phyloP scores from a whole-genome alignment of 106 monocot species.

The Vanilla planifolia region DNA sequence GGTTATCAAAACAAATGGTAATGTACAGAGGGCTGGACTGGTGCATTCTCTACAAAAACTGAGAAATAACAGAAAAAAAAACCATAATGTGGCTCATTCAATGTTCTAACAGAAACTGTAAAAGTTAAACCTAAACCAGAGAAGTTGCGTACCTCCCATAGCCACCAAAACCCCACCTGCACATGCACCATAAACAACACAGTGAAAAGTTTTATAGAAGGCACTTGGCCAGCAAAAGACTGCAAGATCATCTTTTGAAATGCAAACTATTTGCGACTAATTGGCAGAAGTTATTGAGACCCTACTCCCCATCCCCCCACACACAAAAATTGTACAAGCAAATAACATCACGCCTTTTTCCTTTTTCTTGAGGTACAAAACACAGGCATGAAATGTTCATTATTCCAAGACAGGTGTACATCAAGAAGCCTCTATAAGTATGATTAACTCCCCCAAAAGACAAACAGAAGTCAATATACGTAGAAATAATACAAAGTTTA shows the following conservation, averaged over 20 bases:
- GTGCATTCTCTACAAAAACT: background rate
- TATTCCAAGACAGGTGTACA: no score
- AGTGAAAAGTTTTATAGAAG: slow-evolving; percentile 7
- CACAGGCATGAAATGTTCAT: no score
- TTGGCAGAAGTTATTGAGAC: background rate
- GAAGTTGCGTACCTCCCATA: slow-evolving; percentile 73
- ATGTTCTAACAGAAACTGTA: background rate
- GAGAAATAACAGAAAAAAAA: background rate
- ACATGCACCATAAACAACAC: slow-evolving; percentile 7
- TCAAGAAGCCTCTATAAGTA: background rate
- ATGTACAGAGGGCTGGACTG: background rate
- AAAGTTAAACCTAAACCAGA: background rate
- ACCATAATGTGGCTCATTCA: background rate
- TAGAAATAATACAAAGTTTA: background rate
- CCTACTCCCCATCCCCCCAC: background rate
- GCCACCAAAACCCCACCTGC: slow-evolving; percentile 97
- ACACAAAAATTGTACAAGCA: no score
- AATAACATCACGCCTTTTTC: no score
- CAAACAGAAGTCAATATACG: background rate
- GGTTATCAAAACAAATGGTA: background rate
- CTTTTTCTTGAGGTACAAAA: no score
- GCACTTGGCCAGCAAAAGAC: background rate
- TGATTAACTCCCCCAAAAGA: background rate
- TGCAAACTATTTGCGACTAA: background rate
- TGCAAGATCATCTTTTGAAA: background rate